These are phyloP conservation scores for Syzygium jambos DNA, from an alignment of 345 rosid species.

Conservation along the genomic window DNA sequence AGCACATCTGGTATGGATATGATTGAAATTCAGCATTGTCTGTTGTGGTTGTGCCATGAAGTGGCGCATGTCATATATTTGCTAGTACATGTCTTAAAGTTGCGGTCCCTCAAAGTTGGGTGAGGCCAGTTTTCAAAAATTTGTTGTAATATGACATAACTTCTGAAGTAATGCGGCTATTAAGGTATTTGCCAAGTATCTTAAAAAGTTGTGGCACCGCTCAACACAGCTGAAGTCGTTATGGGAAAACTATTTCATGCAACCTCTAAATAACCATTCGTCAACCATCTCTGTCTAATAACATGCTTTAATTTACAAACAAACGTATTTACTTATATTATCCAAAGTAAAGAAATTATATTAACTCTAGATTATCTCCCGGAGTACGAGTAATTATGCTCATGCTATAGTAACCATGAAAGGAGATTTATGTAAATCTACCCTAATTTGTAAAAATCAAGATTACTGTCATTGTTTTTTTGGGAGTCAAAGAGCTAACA, in stretches of 20 bases:
- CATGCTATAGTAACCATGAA: background rate
- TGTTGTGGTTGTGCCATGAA: background rate
- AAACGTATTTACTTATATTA: background rate
- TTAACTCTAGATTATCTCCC: background rate
- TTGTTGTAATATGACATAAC: background rate
- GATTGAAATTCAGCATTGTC: background rate
- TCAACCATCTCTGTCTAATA: background rate
- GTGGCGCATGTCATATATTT: background rate
- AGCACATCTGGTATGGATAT: background rate
- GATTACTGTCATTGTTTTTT: background rate
- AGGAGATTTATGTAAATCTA: background rate
- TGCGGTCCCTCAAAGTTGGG: background rate
- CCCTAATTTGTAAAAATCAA: background rate
- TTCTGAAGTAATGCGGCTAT: background rate
- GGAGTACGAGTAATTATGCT: background rate
- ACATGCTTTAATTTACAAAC: background rate
- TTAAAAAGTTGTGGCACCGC: background rate
- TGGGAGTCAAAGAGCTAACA: background rate
- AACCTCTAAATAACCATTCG: background rate
- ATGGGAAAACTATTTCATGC: background rate
- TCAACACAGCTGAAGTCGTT: background rate
- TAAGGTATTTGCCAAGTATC: background rate
- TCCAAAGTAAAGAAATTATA: background rate
- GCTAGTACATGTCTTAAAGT: background rate
- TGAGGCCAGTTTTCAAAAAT: background rate